Evolutionary conservation across 345 rosid species (phyloP).

Genomic region (Syzygium jambos): DNA sequence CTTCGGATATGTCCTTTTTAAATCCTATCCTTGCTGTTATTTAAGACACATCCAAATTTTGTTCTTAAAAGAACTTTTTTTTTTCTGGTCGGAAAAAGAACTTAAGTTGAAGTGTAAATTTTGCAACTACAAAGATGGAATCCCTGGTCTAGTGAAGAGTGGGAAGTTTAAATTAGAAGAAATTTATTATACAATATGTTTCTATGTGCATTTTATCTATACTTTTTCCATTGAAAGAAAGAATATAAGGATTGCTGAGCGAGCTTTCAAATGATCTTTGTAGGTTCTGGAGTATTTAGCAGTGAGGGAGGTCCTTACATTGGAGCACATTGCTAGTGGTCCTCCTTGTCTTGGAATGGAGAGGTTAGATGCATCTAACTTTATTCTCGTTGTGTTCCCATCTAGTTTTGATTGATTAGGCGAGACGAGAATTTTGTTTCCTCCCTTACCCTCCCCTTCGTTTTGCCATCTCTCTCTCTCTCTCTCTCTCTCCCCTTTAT

Average conservation of each 20-base stretch:
- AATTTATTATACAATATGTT: neutral
- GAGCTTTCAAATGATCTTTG: slow-evolving; percentile 6
- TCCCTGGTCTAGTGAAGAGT: neutral
- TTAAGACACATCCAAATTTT: neutral
- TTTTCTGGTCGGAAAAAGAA: too few species aligned
- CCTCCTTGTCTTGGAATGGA: slow-evolving; percentile 93
- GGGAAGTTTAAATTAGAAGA: neutral
- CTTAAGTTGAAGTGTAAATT: neutral
- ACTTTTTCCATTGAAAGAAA: neutral
- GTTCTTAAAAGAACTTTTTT: neutral
- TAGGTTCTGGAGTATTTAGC: slow-evolving; percentile 96
- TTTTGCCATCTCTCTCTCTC: neutral
- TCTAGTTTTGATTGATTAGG: neutral
- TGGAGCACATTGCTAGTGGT: slow-evolving; percentile 66
- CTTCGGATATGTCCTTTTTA: neutral
- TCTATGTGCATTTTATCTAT: neutral
- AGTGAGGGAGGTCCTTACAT: slow-evolving; percentile 61
- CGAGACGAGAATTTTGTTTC: neutral
- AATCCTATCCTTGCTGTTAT: neutral
- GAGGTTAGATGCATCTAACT: slow-evolving; percentile 24
- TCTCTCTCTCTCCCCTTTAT: neutral
- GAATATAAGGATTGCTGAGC: neutral
- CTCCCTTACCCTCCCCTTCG: neutral
- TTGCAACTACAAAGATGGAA: neutral
- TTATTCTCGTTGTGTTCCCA: neutral